Percentiles rank a stretch among this genome's conserved stretches.
Evolutionary conservation across 371 early-diverging fungal species (phyloP).

Genomic region (Mortierella sp.): DNA sequence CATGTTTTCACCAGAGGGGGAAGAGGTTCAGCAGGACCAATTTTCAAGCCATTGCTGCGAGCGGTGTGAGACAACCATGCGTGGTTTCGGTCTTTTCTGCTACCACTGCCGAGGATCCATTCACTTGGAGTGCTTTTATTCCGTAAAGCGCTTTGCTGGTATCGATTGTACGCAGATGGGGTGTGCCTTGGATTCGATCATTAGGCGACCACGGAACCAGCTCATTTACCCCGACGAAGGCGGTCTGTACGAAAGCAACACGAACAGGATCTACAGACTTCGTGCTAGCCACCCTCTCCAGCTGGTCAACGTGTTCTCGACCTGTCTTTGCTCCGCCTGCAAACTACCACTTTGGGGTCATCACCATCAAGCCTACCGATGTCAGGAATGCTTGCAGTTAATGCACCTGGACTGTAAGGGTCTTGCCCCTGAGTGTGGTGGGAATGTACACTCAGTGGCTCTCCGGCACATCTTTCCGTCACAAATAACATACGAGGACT

Average conservation of each 20-base stretch:
- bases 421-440: constrained; percentile 11
- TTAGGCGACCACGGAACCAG: constrained; percentile 28
- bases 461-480: constrained; percentile 20
- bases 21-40: constrained; percentile 17
- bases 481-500: constrained; percentile 22
- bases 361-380: constrained; percentile 68
- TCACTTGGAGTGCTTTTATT: constrained; percentile 54
- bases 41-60: constrained; percentile 56
- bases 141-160: constrained; percentile 38
- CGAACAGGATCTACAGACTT: constrained; percentile 20
- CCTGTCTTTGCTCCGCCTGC: constrained; percentile 68
- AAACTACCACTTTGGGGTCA: constrained; percentile 71
- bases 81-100: constrained; percentile 68
- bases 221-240: constrained; percentile 34
- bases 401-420: constrained; percentile 64
- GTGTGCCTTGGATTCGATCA: constrained; percentile 28
- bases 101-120: constrained; percentile 64
- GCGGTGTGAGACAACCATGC: constrained; percentile 65
- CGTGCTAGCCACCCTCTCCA: constrained; percentile 64
- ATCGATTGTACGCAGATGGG: constrained; percentile 38
- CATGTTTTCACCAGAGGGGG: constrained; percentile 27
- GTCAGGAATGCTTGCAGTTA: constrained; percentile 65
- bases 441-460: constrained; percentile 9
- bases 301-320: constrained; percentile 69
- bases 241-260: constrained; percentile 10